Conservation (phyloP, 306 rosid species). For the Glycine tomentella region DNA sequence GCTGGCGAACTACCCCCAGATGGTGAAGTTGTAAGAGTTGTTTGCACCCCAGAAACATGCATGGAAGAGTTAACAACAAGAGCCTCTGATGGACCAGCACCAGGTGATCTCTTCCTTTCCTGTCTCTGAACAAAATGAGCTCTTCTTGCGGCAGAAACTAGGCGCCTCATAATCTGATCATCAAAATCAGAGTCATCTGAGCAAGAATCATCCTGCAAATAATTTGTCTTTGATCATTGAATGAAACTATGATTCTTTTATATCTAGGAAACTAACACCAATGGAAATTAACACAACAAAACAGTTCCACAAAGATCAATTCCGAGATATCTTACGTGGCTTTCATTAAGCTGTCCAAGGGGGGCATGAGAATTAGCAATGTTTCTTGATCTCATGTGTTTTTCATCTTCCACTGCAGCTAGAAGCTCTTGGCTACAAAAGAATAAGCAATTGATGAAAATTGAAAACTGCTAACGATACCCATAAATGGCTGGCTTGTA, state of each 20-base stretch:
- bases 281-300: slow-evolving; percentile 29
- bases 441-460: slow-evolving; percentile 15
- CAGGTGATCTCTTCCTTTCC: slow-evolving; percentile 68
- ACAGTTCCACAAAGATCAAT: slow-evolving; percentile 10
- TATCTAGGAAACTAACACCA: slow-evolving; percentile 24
- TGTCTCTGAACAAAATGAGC: slow-evolving; percentile 62
- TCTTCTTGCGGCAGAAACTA: slow-evolving; percentile 72
- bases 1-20: slow-evolving; percentile 53
- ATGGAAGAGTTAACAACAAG: slow-evolving; percentile 50
- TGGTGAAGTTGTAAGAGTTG: slow-evolving; percentile 49
- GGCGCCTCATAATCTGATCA: slow-evolving; percentile 79
- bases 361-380: slow-evolving; percentile 43
- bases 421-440: slow-evolving; percentile 87
- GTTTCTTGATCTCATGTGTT: slow-evolving; percentile 58
- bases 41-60: slow-evolving; percentile 48
- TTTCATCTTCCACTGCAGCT: slow-evolving; percentile 71
- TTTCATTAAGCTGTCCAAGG: slow-evolving; percentile 50
- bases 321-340: slow-evolving; percentile 47
- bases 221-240: slow-evolving; percentile 30
- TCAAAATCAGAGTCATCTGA: slow-evolving; percentile 78
- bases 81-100: slow-evolving; percentile 65
- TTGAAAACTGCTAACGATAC: slow-evolving; percentile 14
- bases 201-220: slow-evolving; percentile 66
- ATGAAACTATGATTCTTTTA: neutral
- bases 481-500: slow-evolving; percentile 7